Evolutionary conservation across 768 basidiomycete genomes (phyloP), one percentile per base, ranked within the genome.

Genomic region (Mrakia hoshinonis): DNA sequence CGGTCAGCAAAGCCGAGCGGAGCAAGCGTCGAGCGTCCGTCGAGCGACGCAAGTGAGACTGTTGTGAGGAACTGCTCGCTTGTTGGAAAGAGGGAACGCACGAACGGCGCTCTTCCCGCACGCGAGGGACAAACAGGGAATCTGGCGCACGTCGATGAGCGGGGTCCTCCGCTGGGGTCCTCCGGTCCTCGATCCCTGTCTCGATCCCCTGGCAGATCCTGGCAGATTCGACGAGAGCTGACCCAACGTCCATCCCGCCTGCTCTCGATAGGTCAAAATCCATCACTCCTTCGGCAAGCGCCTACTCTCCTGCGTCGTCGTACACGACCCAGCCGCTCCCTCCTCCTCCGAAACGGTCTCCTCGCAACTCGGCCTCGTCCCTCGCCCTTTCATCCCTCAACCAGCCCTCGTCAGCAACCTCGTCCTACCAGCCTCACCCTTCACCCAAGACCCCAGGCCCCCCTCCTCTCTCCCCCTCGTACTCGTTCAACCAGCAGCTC

Each of bases 371-470:
- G 5, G 31, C 36, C 34, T 61, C 58, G 31, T 61, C 58, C 36
- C 58, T 61, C 58, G 58, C 58, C 22, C 34, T 61, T 10, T 61
- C 58, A 1, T 61, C 58, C 58, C 34, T 39, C 43, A 43, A 43
- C 43, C 43, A 43, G 43, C 15, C 15, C 34, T 36, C 55, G 29
- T 24, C 52, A 2, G 6, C 52, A 34, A 58, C 55, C 4, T 34
- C 55, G 15, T 31, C 55, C 4, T 58, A 58, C 26, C 55, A 58
- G 29, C 55, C 55, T 26, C 55, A 58, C 29, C 55, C 55, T 31
- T 58, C 55, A 4, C 55, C 55, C 7, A 58, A 61, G 22, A 31
- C 31, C 1, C 29, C 58, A 18, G 4, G 29, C 31, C 12, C 55
- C 13, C 31, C 34, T 1, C 54, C 26, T 5, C 10, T 29, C 0